A percentile compares a stretch with the other conserved stretches of the same genome.
Conservation (phyloP, 2,329 filamentous ascomycete genomes). For the Trichophaea hybrida region DNA sequence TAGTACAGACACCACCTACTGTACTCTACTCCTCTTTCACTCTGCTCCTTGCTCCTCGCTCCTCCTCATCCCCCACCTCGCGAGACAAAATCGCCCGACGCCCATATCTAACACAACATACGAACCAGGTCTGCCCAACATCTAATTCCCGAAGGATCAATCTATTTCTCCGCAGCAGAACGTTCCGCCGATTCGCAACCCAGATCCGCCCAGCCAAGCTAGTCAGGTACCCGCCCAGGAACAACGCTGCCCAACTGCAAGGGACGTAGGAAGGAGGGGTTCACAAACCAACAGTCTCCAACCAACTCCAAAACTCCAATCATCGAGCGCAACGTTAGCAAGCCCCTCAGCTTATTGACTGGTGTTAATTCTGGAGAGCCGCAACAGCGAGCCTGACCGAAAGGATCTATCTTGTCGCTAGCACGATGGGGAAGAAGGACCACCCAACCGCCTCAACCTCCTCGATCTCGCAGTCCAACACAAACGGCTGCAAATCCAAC, state of each 20-base stretch:
- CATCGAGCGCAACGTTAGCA: background rate
- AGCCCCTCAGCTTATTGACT: background rate
- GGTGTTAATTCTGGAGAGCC: too few species aligned
- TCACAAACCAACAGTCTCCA: background rate
- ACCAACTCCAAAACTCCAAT: background rate
- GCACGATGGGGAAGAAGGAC: background rate
- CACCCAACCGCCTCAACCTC: background rate
- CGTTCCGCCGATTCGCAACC: background rate
- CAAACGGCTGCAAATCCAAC: background rate
- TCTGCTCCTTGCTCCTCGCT: background rate
- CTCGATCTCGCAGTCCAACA: background rate
- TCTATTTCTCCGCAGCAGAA: background rate
- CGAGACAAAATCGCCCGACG: background rate
- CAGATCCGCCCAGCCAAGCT: background rate
- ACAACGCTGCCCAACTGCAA: background rate
- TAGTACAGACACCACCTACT: too few species aligned
- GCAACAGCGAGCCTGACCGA: background rate
- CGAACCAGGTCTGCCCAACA: too few species aligned
- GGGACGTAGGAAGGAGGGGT: background rate
- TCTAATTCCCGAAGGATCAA: background rate
- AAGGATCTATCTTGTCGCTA: background rate
- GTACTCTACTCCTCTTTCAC: too few species aligned
- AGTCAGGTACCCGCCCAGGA: background rate
- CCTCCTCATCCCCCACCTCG: background rate
- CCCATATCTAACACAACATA: background rate